Conservation (phyloP, 441 rosid genomes). For the Eugenia klotzschiana region DNA sequence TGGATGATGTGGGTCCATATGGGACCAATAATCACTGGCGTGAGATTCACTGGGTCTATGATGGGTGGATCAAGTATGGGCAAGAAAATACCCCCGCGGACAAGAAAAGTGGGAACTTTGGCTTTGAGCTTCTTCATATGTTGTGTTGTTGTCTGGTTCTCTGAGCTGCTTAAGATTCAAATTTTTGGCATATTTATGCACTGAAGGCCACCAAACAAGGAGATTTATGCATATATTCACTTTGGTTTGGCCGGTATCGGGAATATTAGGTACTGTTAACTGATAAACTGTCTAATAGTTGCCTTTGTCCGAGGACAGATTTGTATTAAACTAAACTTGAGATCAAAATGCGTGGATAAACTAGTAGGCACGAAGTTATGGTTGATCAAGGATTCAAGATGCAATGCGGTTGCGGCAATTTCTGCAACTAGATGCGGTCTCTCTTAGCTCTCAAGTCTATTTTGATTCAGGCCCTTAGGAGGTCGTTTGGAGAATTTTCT, state of each 20-base stretch:
- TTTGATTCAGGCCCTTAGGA: not conserved
- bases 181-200: not conserved
- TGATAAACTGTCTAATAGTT: not conserved
- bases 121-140: not conserved
- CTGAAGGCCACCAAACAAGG: not conserved
- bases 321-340: not conserved
- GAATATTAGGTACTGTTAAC: not conserved
- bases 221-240: not conserved
- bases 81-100: not conserved
- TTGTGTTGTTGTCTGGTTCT: not conserved
- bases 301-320: not conserved
- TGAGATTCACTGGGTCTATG: not conserved
- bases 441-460: too few species aligned
- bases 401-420: not conserved
- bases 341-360: not conserved
- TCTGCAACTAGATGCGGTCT: not conserved
- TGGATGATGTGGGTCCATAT: not conserved
- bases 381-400: not conserved
- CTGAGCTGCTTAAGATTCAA: not conserved
- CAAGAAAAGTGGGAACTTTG: not conserved
- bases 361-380: not conserved
- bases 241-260: not conserved
- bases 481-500: not conserved
- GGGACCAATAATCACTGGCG: not conserved
- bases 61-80: not conserved